phyloP scores from a whole-genome alignment of 768 basidiomycete species.

The Bullera alba region DNA sequence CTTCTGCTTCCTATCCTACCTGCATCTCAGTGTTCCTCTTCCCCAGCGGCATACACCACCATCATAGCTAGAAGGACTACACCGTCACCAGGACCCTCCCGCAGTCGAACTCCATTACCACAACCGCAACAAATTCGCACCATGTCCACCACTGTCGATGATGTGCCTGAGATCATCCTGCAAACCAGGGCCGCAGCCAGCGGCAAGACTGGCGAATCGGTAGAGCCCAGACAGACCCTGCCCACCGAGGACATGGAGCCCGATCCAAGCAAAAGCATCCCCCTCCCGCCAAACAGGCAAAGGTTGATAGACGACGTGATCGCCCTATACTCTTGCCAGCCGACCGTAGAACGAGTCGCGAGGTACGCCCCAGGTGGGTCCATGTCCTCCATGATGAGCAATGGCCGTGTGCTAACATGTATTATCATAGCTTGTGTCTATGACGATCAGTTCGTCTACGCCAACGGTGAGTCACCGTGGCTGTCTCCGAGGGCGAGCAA shows the following conservation, averaged over 20 bases:
- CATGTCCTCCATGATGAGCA: constrained; percentile 1
- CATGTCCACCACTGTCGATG: constrained; percentile 11
- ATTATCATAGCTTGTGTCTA: constrained; percentile 18
- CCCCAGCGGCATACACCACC: background rate
- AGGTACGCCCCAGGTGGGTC: constrained; percentile 43
- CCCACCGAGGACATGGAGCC: constrained; percentile 43
- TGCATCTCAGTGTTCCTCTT: background rate
- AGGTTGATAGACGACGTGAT: constrained; percentile 49
- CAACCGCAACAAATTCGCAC: background rate
- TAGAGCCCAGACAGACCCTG: constrained; percentile 48
- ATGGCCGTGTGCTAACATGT: background rate
- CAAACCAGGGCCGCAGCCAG: constrained; percentile 34
- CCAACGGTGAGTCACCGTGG: constrained; percentile 25
- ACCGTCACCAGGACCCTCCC: background rate
- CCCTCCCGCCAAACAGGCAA: constrained; percentile 48
- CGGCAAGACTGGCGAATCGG: constrained; percentile 46
- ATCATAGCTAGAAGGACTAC: background rate
- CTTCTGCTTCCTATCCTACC: background rate
- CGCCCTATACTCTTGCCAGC: constrained; percentile 48
- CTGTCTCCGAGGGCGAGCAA: no score
- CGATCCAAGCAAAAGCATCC: constrained; percentile 46
- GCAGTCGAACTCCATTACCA: background rate
- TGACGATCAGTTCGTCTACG: constrained; percentile 49
- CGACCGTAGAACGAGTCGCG: constrained; percentile 48
- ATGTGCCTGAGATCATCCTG: constrained; percentile 34